These are phyloP conservation scores for Melastoma candidum DNA, from an alignment of 441 rosid species.

Conservation along the genomic window DNA sequence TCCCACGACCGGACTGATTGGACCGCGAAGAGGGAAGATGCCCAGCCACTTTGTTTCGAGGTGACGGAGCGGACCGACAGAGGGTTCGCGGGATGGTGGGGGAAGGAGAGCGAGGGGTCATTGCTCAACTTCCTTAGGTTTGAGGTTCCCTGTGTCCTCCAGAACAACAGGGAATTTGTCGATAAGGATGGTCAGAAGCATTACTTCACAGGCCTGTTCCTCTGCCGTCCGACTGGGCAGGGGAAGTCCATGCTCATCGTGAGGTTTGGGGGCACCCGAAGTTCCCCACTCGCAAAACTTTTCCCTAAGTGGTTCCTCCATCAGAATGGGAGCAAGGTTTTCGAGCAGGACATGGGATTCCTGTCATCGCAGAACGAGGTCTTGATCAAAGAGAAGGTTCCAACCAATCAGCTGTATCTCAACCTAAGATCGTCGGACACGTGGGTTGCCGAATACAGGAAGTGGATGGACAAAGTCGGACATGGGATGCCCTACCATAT, in stretches of 20 bases:
- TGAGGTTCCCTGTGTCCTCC: constrained; percentile 75
- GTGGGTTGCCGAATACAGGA: constrained; percentile 88
- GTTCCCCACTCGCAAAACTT: constrained; percentile 34
- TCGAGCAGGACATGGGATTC: constrained; percentile 96
- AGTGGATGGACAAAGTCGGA: constrained; percentile 95
- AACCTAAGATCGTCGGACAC: constrained; percentile 73
- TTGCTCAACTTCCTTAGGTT: constrained; percentile 49
- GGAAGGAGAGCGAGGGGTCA: constrained; percentile 48
- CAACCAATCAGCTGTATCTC: constrained; percentile 69
- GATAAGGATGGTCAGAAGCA: constrained; percentile 61
- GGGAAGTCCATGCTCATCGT: constrained; percentile 94
- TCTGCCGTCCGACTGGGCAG: constrained; percentile 91
- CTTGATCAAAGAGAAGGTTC: constrained; percentile 63
- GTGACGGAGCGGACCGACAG: constrained; percentile 64
- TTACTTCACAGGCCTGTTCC: constrained; percentile 70
- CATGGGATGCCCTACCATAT: constrained; percentile 97
- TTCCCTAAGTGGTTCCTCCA: constrained; percentile 82
- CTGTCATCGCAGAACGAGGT: constrained; percentile 84
- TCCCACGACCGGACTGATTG: constrained; percentile 89
- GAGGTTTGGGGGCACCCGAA: constrained; percentile 65
- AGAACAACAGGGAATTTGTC: constrained; percentile 47
- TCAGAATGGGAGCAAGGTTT: constrained; percentile 76
- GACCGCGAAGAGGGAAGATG: constrained; percentile 77
- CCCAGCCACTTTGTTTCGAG: constrained; percentile 62
- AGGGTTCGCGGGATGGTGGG: constrained; percentile 91